Evolutionary conservation across 2,329 filamentous ascomycete species (phyloP).

Genomic region (Monilinia polystroma): DNA sequence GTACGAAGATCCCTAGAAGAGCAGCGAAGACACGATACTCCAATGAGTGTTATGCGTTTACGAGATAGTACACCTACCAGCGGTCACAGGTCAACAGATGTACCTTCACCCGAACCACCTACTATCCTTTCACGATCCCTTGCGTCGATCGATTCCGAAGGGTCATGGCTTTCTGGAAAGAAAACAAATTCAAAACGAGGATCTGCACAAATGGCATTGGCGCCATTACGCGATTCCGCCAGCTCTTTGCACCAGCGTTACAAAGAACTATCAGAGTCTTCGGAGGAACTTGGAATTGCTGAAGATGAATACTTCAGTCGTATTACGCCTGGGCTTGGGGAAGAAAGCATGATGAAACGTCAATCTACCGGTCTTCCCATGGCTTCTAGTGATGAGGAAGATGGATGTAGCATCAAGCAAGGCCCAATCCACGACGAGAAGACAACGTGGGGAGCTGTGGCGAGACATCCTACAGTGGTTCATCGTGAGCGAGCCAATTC

Average conservation of each 20-base stretch:
- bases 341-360: slow-evolving; percentile 38
- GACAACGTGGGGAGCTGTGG: slow-evolving; percentile 41
- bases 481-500: slow-evolving; percentile 59
- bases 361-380: slow-evolving; percentile 50
- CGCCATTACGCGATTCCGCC: slow-evolving; percentile 44
- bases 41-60: slow-evolving; percentile 46
- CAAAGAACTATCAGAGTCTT: slow-evolving; percentile 56
- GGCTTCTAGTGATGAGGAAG: slow-evolving; percentile 59
- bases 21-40: slow-evolving; percentile 49
- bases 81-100: slow-evolving; percentile 42
- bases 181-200: slow-evolving; percentile 49
- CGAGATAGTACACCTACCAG: slow-evolving; percentile 48
- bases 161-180: slow-evolving; percentile 88
- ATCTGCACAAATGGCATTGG: slow-evolving; percentile 47
- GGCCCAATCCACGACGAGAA: slow-evolving; percentile 34
- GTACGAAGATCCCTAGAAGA: slow-evolving; percentile 38
- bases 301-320: slow-evolving; percentile 75
- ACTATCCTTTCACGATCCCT: slow-evolving; percentile 73
- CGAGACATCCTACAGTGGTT: slow-evolving; percentile 61
- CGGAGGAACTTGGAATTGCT: slow-evolving; percentile 63
- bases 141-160: slow-evolving; percentile 93
- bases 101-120: slow-evolving; percentile 53
- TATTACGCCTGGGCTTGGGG: slow-evolving; percentile 45
- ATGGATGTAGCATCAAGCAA: slow-evolving; percentile 43
- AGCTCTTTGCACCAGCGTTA: slow-evolving; percentile 45